phyloP scores from a whole-genome alignment of 768 basidiomycete genomes.

The Kwoniella newhampshirensis region DNA sequence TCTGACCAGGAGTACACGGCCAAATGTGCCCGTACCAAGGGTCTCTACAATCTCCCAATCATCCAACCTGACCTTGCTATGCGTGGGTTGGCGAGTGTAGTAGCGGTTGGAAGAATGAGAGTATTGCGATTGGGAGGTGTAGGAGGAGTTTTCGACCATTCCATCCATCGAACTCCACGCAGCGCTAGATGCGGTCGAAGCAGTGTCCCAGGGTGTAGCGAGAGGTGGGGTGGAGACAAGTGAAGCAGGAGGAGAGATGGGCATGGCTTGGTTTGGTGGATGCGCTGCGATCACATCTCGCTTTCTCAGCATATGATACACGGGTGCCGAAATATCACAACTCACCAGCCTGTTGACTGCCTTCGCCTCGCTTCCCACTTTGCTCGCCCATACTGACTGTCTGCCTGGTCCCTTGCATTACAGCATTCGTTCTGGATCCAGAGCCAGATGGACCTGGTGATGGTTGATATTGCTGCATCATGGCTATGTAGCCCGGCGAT shows the following conservation, averaged over 20 bases:
- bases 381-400: constrained; percentile 34
- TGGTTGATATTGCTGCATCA: neutral
- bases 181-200: constrained; percentile 17
- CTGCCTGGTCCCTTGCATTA: constrained; percentile 11
- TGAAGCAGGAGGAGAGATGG: constrained; percentile 42
- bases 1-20: constrained; percentile 83
- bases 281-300: neutral
- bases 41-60: constrained; percentile 57
- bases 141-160: constrained; percentile 20
- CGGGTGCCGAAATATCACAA: neutral
- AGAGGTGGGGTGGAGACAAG: constrained; percentile 41
- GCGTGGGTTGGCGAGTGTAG: constrained; percentile 7
- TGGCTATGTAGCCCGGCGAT: constrained; percentile 3
- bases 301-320: too few relatives aligned
- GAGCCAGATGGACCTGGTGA: neutral
- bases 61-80: constrained; percentile 33
- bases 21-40: constrained; percentile 94
- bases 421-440: constrained; percentile 8
- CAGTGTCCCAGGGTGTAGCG: constrained; percentile 26
- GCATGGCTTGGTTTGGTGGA: constrained; percentile 15
- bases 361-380: constrained; percentile 20
- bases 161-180: constrained; percentile 17
- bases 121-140: constrained; percentile 1
- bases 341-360: constrained; percentile 5
- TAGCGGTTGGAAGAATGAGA: constrained; percentile 14